phyloP scores from a whole-genome alignment of 257 asterid species.

The Lantana camara region DNA sequence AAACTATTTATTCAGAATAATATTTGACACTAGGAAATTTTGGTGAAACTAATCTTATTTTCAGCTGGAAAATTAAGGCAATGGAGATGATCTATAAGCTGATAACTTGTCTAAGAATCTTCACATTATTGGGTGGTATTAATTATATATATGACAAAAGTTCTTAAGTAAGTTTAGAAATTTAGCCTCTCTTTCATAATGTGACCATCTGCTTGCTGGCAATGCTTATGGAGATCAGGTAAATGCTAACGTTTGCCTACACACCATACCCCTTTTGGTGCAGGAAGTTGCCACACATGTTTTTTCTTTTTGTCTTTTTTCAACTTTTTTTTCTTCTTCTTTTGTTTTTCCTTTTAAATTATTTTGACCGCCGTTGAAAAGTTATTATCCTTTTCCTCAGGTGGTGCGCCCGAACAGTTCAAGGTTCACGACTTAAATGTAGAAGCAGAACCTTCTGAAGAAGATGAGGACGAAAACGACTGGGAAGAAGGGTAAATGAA shows the following conservation, averaged over 20 bases:
- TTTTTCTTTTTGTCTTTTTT: conserved; percentile 8
- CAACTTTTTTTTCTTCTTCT: no score
- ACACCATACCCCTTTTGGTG: neutral
- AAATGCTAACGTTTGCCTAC: neutral
- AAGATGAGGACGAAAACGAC: conserved; percentile 65
- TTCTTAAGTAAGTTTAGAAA: neutral
- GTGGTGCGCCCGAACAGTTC: conserved; percentile 40
- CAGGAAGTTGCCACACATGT: neutral
- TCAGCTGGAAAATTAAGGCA: neutral
- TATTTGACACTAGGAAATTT: conserved; percentile 8
- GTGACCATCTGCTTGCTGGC: neutral
- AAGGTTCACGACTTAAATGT: conserved; percentile 73
- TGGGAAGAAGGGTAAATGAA: conserved; percentile 76
- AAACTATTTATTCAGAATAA: conserved; percentile 3
- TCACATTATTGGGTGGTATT: no score
- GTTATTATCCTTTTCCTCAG: conserved; percentile 28
- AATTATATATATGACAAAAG: neutral
- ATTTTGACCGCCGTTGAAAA: neutral
- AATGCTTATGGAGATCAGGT: neutral
- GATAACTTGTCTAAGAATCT: neutral
- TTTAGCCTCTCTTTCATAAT: neutral
- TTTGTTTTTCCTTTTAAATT: no score
- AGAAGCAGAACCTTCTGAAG: conserved; percentile 66
- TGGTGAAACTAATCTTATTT: conserved; percentile 1
- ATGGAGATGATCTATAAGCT: neutral